Evolutionary conservation across 148 eudicot genomes (phyloP).

Genomic region (Arctostaphylos glauca): DNA sequence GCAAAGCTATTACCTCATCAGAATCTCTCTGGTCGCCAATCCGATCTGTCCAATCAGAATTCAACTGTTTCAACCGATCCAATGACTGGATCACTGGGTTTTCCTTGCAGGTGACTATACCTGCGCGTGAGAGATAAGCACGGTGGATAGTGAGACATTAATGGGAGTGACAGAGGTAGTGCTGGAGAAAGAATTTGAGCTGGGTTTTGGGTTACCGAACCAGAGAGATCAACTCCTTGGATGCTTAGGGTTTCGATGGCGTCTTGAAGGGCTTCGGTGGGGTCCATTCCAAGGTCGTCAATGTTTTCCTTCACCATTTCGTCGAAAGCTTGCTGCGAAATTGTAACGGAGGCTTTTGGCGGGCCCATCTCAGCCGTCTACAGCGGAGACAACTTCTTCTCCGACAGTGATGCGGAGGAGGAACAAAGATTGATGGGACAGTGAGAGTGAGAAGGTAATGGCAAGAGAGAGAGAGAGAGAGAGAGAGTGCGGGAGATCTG

Average conservation of each 20-base stretch:
- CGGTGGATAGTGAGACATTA: background rate
- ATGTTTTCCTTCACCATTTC: slow-evolving; percentile 82
- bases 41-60: slow-evolving; percentile 15
- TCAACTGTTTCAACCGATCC: slow-evolving; percentile 34
- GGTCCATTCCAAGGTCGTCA: slow-evolving; percentile 81
- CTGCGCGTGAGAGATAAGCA: slow-evolving; percentile 19
- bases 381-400: slow-evolving; percentile 7
- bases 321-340: slow-evolving; percentile 86
- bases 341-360: slow-evolving; percentile 39
- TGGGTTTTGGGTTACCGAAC: slow-evolving; percentile 17
- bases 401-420: background rate
- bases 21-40: slow-evolving; percentile 13
- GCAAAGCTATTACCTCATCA: slow-evolving; percentile 29
- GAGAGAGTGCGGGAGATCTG: too few species aligned
- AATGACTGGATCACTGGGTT: slow-evolving; percentile 59
- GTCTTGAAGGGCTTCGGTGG: slow-evolving; percentile 80
- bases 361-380: slow-evolving; percentile 30
- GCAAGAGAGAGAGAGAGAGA: background rate
- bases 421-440: background rate
- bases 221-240: slow-evolving; percentile 96
- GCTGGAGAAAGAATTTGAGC: background rate
- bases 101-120: slow-evolving; percentile 52
- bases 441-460: background rate
- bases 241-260: slow-evolving; percentile 83
- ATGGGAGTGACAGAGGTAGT: background rate